Conservation (phyloP, 2,329 filamentous ascomycete species). For the Fusarium sp. region DNA sequence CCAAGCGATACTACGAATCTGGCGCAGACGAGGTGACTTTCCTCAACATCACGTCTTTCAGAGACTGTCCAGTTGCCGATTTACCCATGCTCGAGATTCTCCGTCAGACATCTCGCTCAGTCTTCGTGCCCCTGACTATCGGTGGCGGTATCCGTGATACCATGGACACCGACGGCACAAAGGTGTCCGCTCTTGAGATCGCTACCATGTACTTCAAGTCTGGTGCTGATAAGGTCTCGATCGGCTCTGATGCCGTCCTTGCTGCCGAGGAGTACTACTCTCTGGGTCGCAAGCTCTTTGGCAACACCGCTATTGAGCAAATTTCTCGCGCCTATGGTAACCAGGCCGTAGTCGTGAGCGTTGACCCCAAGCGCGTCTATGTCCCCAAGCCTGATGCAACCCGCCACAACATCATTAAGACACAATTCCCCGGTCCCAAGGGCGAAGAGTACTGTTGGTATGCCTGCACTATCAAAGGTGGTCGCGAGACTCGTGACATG, state of each 20-base stretch:
- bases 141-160: conserved; percentile 96
- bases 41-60: conserved; percentile 97
- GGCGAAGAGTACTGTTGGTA: conserved; percentile 94
- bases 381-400: conserved; percentile 78
- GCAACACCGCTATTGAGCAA: conserved; percentile 92
- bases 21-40: conserved; percentile 98
- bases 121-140: conserved; percentile 96
- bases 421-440: conserved; percentile 75
- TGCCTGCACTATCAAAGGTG: conserved; percentile 96
- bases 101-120: conserved; percentile 85
- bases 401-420: conserved; percentile 80
- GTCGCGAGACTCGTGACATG: conserved; percentile 91
- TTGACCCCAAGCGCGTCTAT: conserved; percentile 94
- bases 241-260: conserved; percentile 92
- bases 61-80: conserved; percentile 92
- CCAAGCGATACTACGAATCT: conserved; percentile 92
- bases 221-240: conserved; percentile 97
- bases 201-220: conserved; percentile 98
- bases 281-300: conserved; percentile 75
- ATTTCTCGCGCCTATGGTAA: conserved; percentile 95
- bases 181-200: conserved; percentile 90
- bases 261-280: conserved; percentile 93
- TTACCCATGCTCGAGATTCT: conserved; percentile 96
- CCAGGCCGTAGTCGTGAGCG: conserved; percentile 95
- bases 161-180: conserved; percentile 86